Evolutionary conservation across 2,329 filamentous ascomycete species (phyloP).

Genomic region (Colletotrichum siamense): DNA sequence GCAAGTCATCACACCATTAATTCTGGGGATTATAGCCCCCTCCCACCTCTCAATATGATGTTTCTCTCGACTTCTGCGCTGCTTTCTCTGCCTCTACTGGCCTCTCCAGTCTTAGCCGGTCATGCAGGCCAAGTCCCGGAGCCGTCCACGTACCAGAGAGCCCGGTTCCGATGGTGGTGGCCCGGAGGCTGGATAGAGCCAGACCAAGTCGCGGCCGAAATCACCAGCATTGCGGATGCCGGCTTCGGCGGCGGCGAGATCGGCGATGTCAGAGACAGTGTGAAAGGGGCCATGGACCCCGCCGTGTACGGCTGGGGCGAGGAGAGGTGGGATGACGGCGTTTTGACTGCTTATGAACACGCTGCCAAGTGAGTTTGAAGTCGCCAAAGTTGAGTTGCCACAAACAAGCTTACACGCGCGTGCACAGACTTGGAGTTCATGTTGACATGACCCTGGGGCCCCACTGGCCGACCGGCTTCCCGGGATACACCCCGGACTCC

Average conservation of each 20-base stretch:
- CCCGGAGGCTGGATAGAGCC: background rate
- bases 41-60: background rate
- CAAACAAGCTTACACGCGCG: rapidly evolving
- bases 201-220: background rate
- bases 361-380: background rate
- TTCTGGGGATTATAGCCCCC: background rate
- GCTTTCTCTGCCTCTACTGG: background rate
- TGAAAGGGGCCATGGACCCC: background rate
- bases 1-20: background rate
- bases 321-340: background rate
- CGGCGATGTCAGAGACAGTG: background rate
- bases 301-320: background rate
- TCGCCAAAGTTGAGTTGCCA: background rate
- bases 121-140: background rate
- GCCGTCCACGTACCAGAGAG: background rate
- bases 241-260: background rate
- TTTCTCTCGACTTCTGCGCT: background rate
- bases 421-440: background rate
- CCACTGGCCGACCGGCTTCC: background rate
- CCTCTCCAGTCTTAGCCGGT: too few species aligned
- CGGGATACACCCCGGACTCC: background rate
- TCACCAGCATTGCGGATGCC: background rate
- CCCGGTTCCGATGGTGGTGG: background rate
- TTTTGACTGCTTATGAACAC: background rate
- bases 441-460: background rate